These are phyloP conservation scores for Paecilomyces dactylethromorphus DNA, from an alignment of 2,329 filamentous ascomycete genomes.

Conservation along the genomic window DNA sequence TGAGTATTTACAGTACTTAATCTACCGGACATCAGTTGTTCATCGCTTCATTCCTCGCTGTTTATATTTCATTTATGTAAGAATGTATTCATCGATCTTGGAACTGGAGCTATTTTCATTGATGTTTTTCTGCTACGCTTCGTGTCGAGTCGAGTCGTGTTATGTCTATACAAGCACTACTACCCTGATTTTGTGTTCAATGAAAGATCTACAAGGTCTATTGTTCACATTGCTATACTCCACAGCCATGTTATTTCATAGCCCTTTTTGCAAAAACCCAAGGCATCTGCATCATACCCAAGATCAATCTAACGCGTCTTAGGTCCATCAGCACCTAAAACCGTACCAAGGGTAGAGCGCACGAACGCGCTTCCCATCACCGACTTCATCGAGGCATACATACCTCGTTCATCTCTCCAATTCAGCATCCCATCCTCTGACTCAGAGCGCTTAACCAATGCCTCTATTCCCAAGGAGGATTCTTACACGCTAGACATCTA, in stretches of 20 bases:
- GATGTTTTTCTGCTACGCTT: not conserved
- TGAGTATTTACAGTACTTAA: not conserved
- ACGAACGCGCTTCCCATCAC: conserved; percentile 34
- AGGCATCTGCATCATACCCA: not conserved
- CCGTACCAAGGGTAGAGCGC: conserved; percentile 31
- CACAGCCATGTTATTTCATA: not conserved
- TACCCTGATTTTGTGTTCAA: not conserved
- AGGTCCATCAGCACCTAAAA: conserved; percentile 8
- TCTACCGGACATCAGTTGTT: not conserved
- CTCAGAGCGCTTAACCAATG: conserved; percentile 3
- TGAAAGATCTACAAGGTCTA: not conserved
- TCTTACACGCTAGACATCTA: conserved; percentile 22
- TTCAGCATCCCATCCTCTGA: conserved; percentile 4
- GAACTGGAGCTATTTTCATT: no score
- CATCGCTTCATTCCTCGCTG: not conserved
- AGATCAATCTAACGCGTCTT: conserved; percentile 6
- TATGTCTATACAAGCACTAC: not conserved
- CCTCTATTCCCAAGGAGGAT: not conserved
- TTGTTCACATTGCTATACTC: not conserved
- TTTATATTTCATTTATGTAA: not conserved
- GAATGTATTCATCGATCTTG: not conserved
- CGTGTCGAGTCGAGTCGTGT: not conserved
- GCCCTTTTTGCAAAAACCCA: not conserved
- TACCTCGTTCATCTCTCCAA: conserved; percentile 13
- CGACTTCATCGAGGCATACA: conserved; percentile 32